These are phyloP conservation scores for Tulasnella sp. DNA, from an alignment of 768 basidiomycete species.

Conservation along the genomic window DNA sequence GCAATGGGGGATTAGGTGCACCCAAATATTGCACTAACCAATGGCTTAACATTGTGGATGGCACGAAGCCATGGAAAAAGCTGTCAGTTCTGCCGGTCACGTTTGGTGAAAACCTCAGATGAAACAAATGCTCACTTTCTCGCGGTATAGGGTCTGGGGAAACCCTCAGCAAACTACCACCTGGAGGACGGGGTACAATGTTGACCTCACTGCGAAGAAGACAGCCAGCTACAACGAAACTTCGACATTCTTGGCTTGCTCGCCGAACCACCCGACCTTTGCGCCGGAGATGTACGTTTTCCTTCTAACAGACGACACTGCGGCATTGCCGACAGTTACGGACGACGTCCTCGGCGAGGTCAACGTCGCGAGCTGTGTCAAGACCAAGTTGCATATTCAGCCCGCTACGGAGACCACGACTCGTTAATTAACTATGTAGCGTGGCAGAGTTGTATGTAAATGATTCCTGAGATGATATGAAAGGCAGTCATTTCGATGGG, in stretches of 20 bases:
- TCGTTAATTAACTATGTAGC: background rate
- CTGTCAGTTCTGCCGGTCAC: background rate
- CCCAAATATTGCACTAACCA: background rate
- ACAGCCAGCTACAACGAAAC: background rate
- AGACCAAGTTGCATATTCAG: constrained; percentile 9
- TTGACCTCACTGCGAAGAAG: background rate
- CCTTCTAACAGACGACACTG: background rate
- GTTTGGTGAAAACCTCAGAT: background rate
- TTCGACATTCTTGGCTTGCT: background rate
- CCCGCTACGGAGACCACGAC: background rate
- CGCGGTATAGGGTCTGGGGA: background rate
- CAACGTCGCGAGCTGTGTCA: background rate
- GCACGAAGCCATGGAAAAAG: background rate
- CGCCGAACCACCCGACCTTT: background rate
- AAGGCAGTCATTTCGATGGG: too few species aligned
- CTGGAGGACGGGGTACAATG: constrained; percentile 1
- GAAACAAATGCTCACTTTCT: background rate
- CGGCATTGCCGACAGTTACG: background rate
- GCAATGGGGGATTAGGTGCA: background rate
- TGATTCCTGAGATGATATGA: background rate
- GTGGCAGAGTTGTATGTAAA: background rate
- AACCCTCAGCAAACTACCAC: background rate
- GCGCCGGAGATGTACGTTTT: background rate
- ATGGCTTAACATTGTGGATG: background rate
- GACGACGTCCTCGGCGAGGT: background rate